phyloP scores from a whole-genome alignment of 108 stramenopile genomes.

The Hondaea fermentalgiana region DNA sequence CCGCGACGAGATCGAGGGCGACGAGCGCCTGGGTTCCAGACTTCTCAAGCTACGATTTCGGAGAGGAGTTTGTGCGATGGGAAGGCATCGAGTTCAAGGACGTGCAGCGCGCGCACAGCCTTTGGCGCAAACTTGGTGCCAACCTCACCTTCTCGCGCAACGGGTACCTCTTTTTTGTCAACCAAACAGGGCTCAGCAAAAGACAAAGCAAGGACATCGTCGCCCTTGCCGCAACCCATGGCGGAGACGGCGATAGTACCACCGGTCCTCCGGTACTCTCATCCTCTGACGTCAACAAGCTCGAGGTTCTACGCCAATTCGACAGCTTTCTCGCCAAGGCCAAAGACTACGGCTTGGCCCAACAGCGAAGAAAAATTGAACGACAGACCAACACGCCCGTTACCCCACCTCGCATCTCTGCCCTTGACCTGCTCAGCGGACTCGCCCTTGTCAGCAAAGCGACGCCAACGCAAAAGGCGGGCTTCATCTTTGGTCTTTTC shows the following conservation, averaged over 20 bases:
- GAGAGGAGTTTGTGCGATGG: neutral
- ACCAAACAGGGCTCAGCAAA: neutral
- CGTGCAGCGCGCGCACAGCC: neutral
- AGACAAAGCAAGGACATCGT: neutral
- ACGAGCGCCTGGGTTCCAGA: conserved; percentile 9
- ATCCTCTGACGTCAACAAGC: neutral
- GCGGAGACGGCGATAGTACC: neutral
- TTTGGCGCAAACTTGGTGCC: neutral
- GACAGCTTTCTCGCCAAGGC: neutral
- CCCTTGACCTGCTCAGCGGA: neutral
- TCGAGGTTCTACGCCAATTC: neutral
- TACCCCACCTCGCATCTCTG: neutral
- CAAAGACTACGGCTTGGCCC: neutral
- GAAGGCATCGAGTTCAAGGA: neutral
- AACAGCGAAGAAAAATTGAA: neutral
- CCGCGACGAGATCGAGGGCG: neutral
- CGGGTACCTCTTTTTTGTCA: neutral
- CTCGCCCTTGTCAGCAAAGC: neutral
- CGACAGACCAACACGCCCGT: neutral
- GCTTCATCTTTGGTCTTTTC: conserved; percentile 6
- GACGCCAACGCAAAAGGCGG: neutral
- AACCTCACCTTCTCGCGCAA: neutral
- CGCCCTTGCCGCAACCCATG: neutral
- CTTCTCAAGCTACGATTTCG: neutral
- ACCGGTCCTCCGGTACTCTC: neutral